Percentiles rank a stretch among this genome's conserved stretches.
These are phyloP conservation scores for Alternaria ventricosa DNA, from an alignment of 2,329 filamentous ascomycete species.

Conservation along the genomic window DNA sequence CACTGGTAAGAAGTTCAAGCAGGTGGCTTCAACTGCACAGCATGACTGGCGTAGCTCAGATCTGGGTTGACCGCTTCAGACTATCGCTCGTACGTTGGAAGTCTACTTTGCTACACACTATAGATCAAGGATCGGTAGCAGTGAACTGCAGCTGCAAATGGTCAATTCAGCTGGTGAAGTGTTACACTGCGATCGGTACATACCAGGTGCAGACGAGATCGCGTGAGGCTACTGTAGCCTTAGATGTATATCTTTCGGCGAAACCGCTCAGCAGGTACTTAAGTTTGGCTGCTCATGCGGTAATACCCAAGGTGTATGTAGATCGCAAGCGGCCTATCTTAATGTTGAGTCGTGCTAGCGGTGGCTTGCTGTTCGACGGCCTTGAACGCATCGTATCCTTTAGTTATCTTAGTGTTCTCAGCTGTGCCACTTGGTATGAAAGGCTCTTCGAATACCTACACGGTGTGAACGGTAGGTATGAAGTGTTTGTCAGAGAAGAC, in stretches of 20 bases:
- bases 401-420: not conserved
- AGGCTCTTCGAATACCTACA: fast-evolving
- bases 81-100: not conserved
- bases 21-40: not conserved
- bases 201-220: fast-evolving
- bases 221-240: not conserved
- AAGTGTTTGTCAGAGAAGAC: not conserved
- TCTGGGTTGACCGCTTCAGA: not conserved
- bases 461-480: not conserved
- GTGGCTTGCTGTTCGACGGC: not conserved
- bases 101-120: not conserved
- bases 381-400: not conserved
- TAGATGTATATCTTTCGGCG: not conserved
- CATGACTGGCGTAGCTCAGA: not conserved
- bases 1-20: not conserved
- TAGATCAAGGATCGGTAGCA: fast-evolving
- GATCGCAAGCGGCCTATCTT: not conserved
- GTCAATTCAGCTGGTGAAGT: not conserved
- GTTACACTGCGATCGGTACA: not conserved
- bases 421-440: not conserved
- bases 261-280: not conserved
- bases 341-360: not conserved
- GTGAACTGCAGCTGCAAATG: not conserved
- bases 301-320: not conserved
- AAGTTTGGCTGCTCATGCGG: not conserved